Evolutionary conservation across 768 basidiomycete species (phyloP).

Genomic region (Calocybe indica): DNA sequence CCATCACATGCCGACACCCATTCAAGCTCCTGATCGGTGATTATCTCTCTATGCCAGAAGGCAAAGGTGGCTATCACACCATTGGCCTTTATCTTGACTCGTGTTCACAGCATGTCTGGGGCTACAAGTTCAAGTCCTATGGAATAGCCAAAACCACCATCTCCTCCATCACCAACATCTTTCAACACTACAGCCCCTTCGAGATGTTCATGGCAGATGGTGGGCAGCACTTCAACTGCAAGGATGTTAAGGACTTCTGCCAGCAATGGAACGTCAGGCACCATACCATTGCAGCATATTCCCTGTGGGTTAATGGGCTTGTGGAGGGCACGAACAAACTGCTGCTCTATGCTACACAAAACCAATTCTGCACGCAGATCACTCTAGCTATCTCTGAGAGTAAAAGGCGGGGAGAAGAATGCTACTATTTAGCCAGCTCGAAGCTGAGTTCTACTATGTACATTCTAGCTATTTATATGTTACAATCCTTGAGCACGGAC

Average conservation of each 20-base stretch:
- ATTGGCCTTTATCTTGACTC: constrained; percentile 16
- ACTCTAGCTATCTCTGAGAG: no score
- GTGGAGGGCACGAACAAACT: constrained; percentile 26
- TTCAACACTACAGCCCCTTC: constrained; percentile 4
- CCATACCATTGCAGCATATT: constrained; percentile 22
- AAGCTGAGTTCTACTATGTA: no score
- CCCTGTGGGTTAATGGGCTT: constrained; percentile 35
- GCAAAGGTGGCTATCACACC: constrained; percentile 21
- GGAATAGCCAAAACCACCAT: constrained; percentile 22
- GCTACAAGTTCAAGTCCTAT: constrained; percentile 16
- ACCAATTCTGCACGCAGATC: no score
- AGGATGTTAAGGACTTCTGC: constrained; percentile 22
- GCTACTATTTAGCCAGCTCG: no score
- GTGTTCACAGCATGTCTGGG: constrained; percentile 24
- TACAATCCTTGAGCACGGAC: no score
- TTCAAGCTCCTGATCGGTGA: constrained; percentile 30
- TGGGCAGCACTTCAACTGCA: constrained; percentile 21
- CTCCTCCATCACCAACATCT: constrained; percentile 5
- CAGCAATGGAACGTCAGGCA: constrained; percentile 9
- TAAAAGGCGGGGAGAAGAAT: no score
- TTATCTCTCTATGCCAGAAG: constrained; percentile 15
- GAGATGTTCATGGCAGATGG: constrained; percentile 25
- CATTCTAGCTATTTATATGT: no score
- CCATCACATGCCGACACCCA: constrained; percentile 27
- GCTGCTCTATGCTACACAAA: no score